phyloP scores from a whole-genome alignment of 306 rosid genomes.

The Acmispon strigosus region DNA sequence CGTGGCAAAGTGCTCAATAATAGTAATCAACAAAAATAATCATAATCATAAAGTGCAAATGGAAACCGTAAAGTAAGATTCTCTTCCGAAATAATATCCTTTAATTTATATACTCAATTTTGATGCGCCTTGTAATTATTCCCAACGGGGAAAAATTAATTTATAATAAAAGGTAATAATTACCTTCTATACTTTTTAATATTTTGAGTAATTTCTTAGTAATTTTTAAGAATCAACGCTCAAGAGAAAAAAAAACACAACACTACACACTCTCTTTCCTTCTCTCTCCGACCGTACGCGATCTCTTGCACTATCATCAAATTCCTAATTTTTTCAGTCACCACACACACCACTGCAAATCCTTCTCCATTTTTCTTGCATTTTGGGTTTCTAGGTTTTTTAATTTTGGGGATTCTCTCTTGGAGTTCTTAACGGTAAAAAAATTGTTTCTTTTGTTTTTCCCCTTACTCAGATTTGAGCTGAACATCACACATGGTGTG shows the following conservation, averaged over 20 bases:
- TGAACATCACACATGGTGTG: neutral
- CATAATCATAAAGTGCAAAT: no score
- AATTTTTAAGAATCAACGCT: constrained; percentile 37
- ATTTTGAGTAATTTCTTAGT: neutral
- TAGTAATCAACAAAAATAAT: no score
- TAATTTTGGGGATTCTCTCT: neutral
- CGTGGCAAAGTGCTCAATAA: neutral
- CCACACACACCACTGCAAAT: constrained; percentile 27
- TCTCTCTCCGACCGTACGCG: constrained; percentile 31
- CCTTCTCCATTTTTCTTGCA: constrained; percentile 29
- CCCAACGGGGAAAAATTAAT: neutral
- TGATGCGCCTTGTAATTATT: neutral
- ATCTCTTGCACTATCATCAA: constrained; percentile 42
- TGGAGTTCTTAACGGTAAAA: constrained; percentile 10
- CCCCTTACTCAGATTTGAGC: constrained; percentile 44
- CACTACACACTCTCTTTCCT: neutral
- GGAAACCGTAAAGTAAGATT: neutral
- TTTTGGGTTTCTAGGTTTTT: constrained; percentile 28
- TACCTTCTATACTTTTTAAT: neutral
- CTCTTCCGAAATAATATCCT: neutral
- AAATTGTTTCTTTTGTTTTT: neutral
- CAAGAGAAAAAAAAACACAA: neutral
- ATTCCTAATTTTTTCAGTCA: constrained; percentile 24
- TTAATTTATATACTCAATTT: no score
- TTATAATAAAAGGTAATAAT: constrained; percentile 13